Base-by-base conservation (phyloP, 2,329 filamentous ascomycete genomes). In the Ophiostoma angusticollis region DNA sequence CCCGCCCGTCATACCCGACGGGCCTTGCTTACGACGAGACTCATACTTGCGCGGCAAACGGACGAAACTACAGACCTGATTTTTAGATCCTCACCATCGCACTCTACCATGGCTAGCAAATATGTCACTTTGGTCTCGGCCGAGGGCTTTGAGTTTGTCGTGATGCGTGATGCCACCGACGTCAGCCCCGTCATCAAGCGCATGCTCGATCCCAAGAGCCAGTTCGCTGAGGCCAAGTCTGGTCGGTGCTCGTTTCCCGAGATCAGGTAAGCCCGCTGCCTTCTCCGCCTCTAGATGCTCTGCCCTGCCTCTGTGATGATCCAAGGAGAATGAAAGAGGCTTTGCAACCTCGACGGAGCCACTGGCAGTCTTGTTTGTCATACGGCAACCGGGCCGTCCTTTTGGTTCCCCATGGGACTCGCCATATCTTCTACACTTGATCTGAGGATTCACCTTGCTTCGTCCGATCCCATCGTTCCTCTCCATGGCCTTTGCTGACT, bases 61-160 rank as follows among this genome's bases (percentile, higher is more conserved):
- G n/a, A n/a, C n/a, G n/a, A n/a, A n/a, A n/a, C n/a, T n/a, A n/a
- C n/a, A n/a, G n/a, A n/a, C n/a, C n/a, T n/a, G n/a, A n/a, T n/a
- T n/a, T n/a, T n/a, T n/a, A n/a, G n/a, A n/a, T n/a, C 23, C 4
- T 32, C 22, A 7, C 35, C 16, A 4, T n/a, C n/a, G 13, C 39
- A 29, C 24, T n/a, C 6, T 6, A 40, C 35, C 24, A 41, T 44
- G 37, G 41, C 47, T 8, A 74, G 70, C 59, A 77, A 84, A 53
- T 87, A 85, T 58, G 72, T 87, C 47, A 87, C 83, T 5, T 72
- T 89, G 37, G 68, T 86, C 30, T 85, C 81, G 1, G 70, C 67
- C 48, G 83, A 89, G 58, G 80, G 74, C 50, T 85, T 76, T 55
- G 80, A 85, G 62, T 87, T 84, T 55, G 74, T 83, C 46, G 68